A percentile compares a stretch with the other conserved stretches of the same genome.
These are phyloP conservation scores for Piloderma croceum DNA, from an alignment of 768 basidiomycete species.

Conservation along the genomic window DNA sequence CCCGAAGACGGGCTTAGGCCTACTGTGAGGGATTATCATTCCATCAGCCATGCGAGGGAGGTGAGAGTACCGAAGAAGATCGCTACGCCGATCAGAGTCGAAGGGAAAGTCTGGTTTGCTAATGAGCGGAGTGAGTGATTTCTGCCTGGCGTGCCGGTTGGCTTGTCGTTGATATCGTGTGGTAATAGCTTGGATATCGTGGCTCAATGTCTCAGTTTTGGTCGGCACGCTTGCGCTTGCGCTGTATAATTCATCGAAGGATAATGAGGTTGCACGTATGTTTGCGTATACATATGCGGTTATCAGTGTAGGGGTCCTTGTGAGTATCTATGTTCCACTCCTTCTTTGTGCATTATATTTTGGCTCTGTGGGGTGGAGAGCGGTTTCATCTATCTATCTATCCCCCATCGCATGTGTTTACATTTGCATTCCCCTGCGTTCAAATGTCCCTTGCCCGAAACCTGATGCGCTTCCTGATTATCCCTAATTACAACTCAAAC, in stretches of 20 bases:
- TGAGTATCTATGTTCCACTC: constrained; percentile 24
- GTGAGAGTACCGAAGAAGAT: constrained; percentile 81
- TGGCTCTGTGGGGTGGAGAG: too few relatives aligned
- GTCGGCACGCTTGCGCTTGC: constrained; percentile 82
- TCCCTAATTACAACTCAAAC: too few relatives aligned
- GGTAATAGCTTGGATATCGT: constrained; percentile 82
- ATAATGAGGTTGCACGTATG: constrained; percentile 53
- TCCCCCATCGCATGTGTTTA: too few relatives aligned
- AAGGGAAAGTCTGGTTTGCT: constrained; percentile 96
- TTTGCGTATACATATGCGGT: constrained; percentile 83
- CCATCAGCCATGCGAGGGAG: constrained; percentile 57
- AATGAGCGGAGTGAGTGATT: constrained; percentile 77
- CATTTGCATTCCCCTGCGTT: too few relatives aligned
- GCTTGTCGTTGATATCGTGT: constrained; percentile 9
- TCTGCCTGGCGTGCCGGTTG: background rate
- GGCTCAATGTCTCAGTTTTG: constrained; percentile 81
- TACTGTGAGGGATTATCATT: constrained; percentile 66
- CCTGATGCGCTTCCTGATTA: too few relatives aligned
- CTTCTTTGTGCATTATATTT: background rate
- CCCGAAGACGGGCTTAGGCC: constrained; percentile 47
- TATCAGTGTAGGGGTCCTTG: constrained; percentile 69
- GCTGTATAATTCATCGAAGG: constrained; percentile 81
- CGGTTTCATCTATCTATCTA: constrained; percentile 1
- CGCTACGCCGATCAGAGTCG: constrained; percentile 76
- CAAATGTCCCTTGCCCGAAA: too few relatives aligned